Evolutionary conservation across 345 rosid species (phyloP), one percentile per base, ranked within the genome.

Genomic region (Sisymbrium altissimum): DNA sequence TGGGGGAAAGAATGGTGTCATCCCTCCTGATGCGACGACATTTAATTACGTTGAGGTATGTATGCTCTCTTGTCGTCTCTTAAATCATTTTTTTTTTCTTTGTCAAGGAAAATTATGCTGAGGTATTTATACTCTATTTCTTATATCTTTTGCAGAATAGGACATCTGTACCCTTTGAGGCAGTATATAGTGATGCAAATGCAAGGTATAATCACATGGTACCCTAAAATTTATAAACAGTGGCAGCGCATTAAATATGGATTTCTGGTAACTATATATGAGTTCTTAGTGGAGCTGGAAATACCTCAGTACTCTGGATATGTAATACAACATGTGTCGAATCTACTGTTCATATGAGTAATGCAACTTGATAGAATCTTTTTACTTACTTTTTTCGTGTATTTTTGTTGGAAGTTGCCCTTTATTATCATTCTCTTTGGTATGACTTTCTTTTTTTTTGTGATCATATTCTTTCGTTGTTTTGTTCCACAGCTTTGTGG

Each of bases 1-100:
- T 73, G 97, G 99, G 70, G 99, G 96, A 39, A 95, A 92, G 85
- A 95, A 95, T 68, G 99, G 99, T 54, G 88, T 95, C 49, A 83
- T 95, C 63, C 97, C 98, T 14, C 93, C 98, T 72, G 99, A 95
- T 80, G 78, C 83, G 78, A 95, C 92, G 4, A 95, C 99, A 63
- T 87, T 85, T 66, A 83, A 90, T 81, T 95, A 95, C 72, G 89
- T 95, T 64, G 91, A 92, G 97, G 99, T 92, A 48, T 73, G 77
- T 48, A 44, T 29, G n/a, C 38, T 18, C 5, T 15, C 23, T 46
- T 45, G 4, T 66, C 58, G 27, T 17, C 53, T 43, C 38, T 32
- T 63, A 18, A 49, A 72, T 35, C 30, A 35, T 48, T 33, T 38
- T 17, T 39, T n/a, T 30, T 23, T 2, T 27, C 29, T 27, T 27